Conservation (phyloP, 2,329 filamentous ascomycete species). For the Apiospora arundinis region DNA sequence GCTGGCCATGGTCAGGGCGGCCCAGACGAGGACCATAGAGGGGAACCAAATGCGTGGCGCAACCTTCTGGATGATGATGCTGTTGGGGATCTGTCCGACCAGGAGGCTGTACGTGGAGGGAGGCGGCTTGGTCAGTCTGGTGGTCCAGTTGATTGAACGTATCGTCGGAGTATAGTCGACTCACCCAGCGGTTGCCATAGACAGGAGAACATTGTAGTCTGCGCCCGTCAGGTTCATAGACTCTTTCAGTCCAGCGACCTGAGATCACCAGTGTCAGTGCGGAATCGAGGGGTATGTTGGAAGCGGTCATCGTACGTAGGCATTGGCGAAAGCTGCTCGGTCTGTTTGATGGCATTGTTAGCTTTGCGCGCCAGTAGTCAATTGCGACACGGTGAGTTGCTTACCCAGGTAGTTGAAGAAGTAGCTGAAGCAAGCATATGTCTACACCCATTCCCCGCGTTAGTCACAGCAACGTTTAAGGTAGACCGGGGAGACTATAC, state of each 20-base stretch:
- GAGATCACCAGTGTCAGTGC: neutral
- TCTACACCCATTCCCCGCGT: conserved; percentile 21
- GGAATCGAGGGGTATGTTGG: too few species aligned
- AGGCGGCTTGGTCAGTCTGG: neutral
- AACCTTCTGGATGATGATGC: conserved; percentile 53
- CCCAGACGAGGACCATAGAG: conserved; percentile 54
- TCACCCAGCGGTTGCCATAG: conserved; percentile 40
- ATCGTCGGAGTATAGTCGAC: conserved; percentile 7
- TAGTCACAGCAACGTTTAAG: too few species aligned
- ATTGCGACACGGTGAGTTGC: neutral
- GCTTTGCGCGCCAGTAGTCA: neutral
- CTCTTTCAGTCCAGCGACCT: conserved; percentile 45
- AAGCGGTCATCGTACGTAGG: conserved; percentile 39
- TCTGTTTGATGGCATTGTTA: conserved; percentile 32
- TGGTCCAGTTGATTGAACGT: neutral
- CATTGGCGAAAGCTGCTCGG: conserved; percentile 50
- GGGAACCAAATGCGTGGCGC: conserved; percentile 55
- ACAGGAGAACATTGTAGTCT: conserved; percentile 46
- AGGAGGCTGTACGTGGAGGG: neutral
- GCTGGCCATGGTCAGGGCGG: conserved; percentile 46
- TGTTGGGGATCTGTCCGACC: conserved; percentile 51
- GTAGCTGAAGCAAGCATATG: conserved; percentile 43
- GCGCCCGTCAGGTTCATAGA: conserved; percentile 46
- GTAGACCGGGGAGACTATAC: neutral
- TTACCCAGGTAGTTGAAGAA: conserved; percentile 45